Percentiles rank a stretch among this genome's conserved stretches.
These are phyloP conservation scores for Phytophthora cactorum DNA, from an alignment of 352 stramenopile species.

Conservation along the genomic window DNA sequence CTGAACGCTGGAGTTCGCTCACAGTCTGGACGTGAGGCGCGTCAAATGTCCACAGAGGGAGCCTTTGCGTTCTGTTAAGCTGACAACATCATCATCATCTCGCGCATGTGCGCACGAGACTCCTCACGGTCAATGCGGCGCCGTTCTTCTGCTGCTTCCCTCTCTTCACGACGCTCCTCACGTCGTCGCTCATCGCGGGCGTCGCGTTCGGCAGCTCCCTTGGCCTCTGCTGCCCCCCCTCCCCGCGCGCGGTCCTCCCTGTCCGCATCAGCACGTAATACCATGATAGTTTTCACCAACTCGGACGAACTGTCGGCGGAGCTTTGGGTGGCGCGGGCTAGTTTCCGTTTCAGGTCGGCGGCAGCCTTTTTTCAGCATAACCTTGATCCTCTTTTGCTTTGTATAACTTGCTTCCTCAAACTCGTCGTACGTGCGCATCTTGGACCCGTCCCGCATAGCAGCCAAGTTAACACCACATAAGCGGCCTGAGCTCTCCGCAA, in stretches of 20 bases:
- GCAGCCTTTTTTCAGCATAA: no score
- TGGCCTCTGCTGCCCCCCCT: neutral
- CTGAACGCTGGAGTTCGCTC: no score
- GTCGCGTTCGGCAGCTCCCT: neutral
- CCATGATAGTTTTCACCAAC: no score
- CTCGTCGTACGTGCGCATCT: constrained; percentile 1
- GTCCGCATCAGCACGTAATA: no score
- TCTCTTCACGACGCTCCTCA: neutral
- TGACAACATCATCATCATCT: neutral
- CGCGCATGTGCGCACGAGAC: neutral
- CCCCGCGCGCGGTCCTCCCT: neutral
- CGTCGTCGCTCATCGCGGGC: neutral
- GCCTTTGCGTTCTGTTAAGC: neutral
- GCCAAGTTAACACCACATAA: constrained; percentile 1
- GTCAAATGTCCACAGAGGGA: no score
- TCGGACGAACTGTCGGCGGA: no score
- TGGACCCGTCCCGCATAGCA: constrained; percentile 1
- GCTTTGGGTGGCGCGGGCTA: no score
- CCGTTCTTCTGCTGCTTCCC: neutral
- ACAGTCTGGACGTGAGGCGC: neutral
- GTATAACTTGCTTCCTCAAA: no score
- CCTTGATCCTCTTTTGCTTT: no score
- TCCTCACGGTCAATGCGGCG: neutral
- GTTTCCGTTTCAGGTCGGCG: no score
- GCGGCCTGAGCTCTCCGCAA: neutral